A percentile compares a stretch with the other conserved stretches of the same genome.
These are phyloP conservation scores for Fusarium humuli DNA, from an alignment of 2,329 filamentous ascomycete genomes.

Conservation along the genomic window DNA sequence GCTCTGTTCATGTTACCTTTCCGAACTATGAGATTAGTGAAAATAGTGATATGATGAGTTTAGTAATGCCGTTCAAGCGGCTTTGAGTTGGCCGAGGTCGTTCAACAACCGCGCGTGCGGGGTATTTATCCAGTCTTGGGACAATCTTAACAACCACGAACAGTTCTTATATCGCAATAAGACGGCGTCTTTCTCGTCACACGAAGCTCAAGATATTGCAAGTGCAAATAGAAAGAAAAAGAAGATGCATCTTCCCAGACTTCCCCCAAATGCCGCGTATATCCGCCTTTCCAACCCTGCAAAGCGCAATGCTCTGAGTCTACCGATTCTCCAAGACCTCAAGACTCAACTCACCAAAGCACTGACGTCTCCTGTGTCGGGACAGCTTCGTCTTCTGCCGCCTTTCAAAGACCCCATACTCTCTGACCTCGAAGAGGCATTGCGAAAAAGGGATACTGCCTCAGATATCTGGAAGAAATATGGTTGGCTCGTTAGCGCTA, in stretches of 20 bases:
- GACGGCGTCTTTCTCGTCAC: not conserved
- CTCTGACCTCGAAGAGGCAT: conserved; percentile 10
- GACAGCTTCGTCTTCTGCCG: conserved; percentile 28
- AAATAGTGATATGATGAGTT: not conserved
- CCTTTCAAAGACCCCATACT: conserved; percentile 22
- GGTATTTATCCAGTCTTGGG: not conserved
- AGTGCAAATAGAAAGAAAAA: not conserved
- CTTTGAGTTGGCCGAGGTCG: not conserved
- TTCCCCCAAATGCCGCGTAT: conserved; percentile 32
- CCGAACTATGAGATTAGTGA: not conserved
- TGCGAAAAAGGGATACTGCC: not conserved
- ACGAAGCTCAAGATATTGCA: not conserved
- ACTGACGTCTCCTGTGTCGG: conserved; percentile 19
- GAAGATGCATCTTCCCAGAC: conserved; percentile 37
- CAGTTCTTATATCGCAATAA: not conserved
- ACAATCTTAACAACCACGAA: not conserved
- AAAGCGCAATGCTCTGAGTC: conserved; percentile 41
- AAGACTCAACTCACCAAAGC: conserved; percentile 36
- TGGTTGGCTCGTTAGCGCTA: conserved; percentile 37
- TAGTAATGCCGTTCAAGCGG: not conserved
- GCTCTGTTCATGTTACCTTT: not conserved
- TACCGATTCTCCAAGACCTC: conserved; percentile 30
- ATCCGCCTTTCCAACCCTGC: conserved; percentile 37
- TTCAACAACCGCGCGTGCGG: not conserved
- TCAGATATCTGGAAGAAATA: conserved; percentile 29